These are phyloP conservation scores for Ilyonectria mors-panacis DNA, from an alignment of 2,329 filamentous ascomycete species.

Conservation along the genomic window DNA sequence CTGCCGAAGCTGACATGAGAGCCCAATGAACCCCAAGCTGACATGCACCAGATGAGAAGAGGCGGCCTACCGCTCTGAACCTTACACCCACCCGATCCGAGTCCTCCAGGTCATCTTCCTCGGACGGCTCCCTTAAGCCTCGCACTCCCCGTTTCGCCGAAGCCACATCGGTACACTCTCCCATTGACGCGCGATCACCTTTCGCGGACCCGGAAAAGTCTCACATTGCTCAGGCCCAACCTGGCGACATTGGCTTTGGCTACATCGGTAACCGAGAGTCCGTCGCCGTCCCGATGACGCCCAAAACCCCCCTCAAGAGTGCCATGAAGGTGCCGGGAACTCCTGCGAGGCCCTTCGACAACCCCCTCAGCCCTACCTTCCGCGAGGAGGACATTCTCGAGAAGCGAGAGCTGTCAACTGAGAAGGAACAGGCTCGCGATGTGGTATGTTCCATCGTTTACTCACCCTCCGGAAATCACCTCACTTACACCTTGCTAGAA, in stretches of 20 bases:
- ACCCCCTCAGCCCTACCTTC: slow-evolving; percentile 92
- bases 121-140: slow-evolving; percentile 74
- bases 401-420: slow-evolving; percentile 84
- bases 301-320: slow-evolving; percentile 88
- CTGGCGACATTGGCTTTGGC: slow-evolving; percentile 92
- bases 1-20: slow-evolving; percentile 10
- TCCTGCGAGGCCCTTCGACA: slow-evolving; percentile 77
- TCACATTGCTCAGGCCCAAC: slow-evolving; percentile 74
- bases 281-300: slow-evolving; percentile 75
- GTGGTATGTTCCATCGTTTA: slow-evolving; percentile 70
- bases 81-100: slow-evolving; percentile 65
- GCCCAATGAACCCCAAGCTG: slow-evolving; percentile 36
- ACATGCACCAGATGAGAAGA: slow-evolving; percentile 64
- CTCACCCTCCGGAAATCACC: not conserved
- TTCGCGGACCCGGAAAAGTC: slow-evolving; percentile 73
- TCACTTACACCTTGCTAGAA: slow-evolving; percentile 70
- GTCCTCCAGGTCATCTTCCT: slow-evolving; percentile 67
- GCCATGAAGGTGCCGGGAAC: slow-evolving; percentile 91
- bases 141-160: slow-evolving; percentile 86
- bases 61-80: slow-evolving; percentile 70
- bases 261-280: slow-evolving; percentile 80
- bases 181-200: slow-evolving; percentile 73
- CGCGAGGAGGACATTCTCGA: slow-evolving; percentile 89
- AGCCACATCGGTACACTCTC: slow-evolving; percentile 84
- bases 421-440: slow-evolving; percentile 89